Conservation (phyloP, 352 stramenopile species). For the Phytophthora hibernalis region DNA sequence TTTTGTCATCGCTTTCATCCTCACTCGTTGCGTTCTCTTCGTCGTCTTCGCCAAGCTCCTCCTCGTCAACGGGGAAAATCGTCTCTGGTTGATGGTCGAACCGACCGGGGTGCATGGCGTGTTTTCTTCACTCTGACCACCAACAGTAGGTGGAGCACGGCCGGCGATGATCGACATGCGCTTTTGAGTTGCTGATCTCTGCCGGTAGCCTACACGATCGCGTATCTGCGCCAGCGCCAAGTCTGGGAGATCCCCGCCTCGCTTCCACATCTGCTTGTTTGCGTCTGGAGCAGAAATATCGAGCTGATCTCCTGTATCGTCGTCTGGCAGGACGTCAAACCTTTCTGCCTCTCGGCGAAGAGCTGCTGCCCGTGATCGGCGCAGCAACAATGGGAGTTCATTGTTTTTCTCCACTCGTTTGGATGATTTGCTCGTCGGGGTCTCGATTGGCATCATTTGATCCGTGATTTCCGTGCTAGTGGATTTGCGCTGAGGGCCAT, state of each 20-base stretch:
- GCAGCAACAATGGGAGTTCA: conserved; percentile 27
- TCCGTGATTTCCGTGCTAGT: not conserved
- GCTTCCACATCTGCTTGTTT: conserved; percentile 42
- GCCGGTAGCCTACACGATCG: conserved; percentile 31
- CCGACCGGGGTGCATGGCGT: too few relatives aligned
- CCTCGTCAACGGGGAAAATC: conserved; percentile 23
- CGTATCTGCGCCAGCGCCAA: conserved; percentile 35
- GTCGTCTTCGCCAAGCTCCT: conserved; percentile 15
- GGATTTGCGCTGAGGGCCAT: conserved; percentile 1
- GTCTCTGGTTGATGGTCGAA: not conserved
- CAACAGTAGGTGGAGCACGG: not conserved
- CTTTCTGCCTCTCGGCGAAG: conserved; percentile 13
- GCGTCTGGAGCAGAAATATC: conserved; percentile 18
- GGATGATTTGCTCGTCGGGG: not conserved
- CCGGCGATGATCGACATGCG: conserved; percentile 42
- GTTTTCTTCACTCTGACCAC: not conserved
- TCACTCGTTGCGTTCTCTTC: conserved; percentile 1
- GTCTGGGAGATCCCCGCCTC: conserved; percentile 29
- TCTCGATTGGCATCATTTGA: not conserved
- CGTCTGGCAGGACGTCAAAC: not conserved
- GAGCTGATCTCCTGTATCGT: not conserved
- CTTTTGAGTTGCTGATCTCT: conserved; percentile 5
- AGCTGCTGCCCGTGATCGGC: conserved; percentile 18
- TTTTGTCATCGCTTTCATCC: conserved; percentile 9
- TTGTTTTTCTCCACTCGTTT: conserved; percentile 10